Evolutionary conservation across 352 stramenopile species (phyloP).

Genomic region (Pilasporangium apinafurcum): DNA sequence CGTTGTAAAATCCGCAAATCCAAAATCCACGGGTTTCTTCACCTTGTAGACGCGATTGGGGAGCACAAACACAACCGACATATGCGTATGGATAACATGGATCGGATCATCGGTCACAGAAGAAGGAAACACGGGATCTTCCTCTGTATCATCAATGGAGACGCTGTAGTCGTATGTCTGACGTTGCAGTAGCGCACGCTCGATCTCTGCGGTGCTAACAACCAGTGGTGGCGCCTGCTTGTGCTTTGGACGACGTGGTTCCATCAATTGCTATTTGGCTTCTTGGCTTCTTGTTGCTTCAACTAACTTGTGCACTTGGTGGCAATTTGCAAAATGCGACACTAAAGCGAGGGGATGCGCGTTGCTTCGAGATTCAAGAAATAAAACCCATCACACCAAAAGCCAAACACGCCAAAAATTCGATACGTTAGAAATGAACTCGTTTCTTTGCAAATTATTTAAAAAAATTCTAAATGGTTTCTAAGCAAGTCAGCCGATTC

Average conservation of each 20-base stretch:
- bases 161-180: conserved; percentile 22
- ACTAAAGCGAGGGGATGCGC: too few relatives aligned
- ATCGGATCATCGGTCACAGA: conserved; percentile 5
- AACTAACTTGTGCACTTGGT: background rate
- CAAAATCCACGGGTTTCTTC: conserved; percentile 72
- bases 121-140: conserved; percentile 16
- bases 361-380: too few relatives aligned
- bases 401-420: too few relatives aligned
- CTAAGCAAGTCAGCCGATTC: too few relatives aligned
- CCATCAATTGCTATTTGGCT: conserved; percentile 25
- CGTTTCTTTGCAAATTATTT: too few relatives aligned
- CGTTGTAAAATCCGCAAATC: conserved; percentile 67
- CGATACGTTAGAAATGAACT: too few relatives aligned
- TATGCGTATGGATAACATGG: conserved; percentile 56
- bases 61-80: conserved; percentile 69
- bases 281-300: background rate
- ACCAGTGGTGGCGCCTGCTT: conserved; percentile 51
- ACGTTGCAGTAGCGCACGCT: conserved; percentile 25
- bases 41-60: conserved; percentile 62
- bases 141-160: background rate
- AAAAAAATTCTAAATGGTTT: too few relatives aligned
- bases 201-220: conserved; percentile 30
- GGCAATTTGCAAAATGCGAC: background rate
- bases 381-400: too few relatives aligned
- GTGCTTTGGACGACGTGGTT: conserved; percentile 56